Conservation (phyloP, 2,329 filamentous ascomycete species). For the Penicillium sp. region DNA sequence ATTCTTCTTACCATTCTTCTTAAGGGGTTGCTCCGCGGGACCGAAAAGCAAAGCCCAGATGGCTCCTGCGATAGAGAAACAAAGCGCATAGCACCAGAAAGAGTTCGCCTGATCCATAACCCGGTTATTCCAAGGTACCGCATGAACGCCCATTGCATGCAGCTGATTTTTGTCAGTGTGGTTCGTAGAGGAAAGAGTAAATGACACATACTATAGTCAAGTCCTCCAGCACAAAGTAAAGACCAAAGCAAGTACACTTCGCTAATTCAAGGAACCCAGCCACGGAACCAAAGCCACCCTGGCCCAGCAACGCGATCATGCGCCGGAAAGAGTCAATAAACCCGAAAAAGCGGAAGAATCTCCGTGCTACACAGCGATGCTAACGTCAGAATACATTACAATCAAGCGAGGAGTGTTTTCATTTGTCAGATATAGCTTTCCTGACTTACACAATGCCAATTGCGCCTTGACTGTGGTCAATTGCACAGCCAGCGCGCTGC, state of each 20-base stretch:
- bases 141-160: slow-evolving; percentile 54
- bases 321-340: slow-evolving; percentile 61
- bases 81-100: slow-evolving; percentile 67
- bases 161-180: slow-evolving; percentile 25
- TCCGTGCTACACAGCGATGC: slow-evolving; percentile 46
- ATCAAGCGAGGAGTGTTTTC: neutral
- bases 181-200: neutral
- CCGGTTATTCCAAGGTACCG: slow-evolving; percentile 42
- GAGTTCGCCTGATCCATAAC: slow-evolving; percentile 62
- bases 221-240: slow-evolving; percentile 68
- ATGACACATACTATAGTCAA: slow-evolving; percentile 60
- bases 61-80: slow-evolving; percentile 48
- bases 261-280: slow-evolving; percentile 52
- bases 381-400: slow-evolving; percentile 5
- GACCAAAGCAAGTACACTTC: slow-evolving; percentile 60
- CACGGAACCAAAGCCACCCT: slow-evolving; percentile 25
- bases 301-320: slow-evolving; percentile 47
- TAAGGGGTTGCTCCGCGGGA: slow-evolving; percentile 20
- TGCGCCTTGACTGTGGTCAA: slow-evolving; percentile 42
- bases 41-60: slow-evolving; percentile 24
- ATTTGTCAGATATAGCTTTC: no score
- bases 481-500: slow-evolving; percentile 30
- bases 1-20: slow-evolving; percentile 21
- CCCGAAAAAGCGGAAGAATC: slow-evolving; percentile 67
- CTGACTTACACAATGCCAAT: slow-evolving; percentile 43